Conservation (phyloP, 176 grass and related monocot species). For the Oryza nivara region DNA sequence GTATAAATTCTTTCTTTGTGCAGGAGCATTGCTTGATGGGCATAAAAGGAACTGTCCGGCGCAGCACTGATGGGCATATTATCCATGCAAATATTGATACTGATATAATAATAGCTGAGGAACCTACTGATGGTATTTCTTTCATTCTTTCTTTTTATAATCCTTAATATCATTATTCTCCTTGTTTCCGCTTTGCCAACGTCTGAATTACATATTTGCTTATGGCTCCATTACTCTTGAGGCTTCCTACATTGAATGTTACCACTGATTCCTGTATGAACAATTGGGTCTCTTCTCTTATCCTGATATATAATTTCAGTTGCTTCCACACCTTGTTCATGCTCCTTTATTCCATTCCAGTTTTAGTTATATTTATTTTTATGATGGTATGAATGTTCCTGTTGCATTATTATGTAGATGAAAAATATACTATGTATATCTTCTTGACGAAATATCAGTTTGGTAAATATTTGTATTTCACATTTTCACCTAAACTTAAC, state of each 20-base stretch:
- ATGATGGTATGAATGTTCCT: not conserved
- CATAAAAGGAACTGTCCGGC: constrained; percentile 76
- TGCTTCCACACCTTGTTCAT: constrained; percentile 18
- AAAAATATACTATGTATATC: not conserved
- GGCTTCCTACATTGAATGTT: not conserved
- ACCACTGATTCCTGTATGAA: constrained; percentile 10
- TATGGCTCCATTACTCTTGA: not conserved
- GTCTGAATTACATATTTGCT: not conserved
- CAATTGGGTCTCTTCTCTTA: not conserved
- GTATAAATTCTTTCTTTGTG: not conserved
- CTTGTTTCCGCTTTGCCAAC: not conserved
- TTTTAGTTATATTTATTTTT: not conserved
- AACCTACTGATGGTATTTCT: constrained; percentile 60
- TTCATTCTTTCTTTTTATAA: constrained; percentile 20
- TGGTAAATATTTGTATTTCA: not conserved
- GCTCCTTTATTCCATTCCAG: not conserved
- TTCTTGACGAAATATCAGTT: not conserved
- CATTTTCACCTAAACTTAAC: not conserved
- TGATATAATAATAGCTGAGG: constrained; percentile 73
- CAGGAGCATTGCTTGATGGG: constrained; percentile 89
- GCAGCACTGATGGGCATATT: constrained; percentile 79
- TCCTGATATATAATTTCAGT: not conserved
- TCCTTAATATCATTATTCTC: constrained; percentile 13
- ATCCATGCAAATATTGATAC: constrained; percentile 86
- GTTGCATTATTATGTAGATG: constrained; percentile 1